These are phyloP conservation scores for Cydonia oblonga DNA, from an alignment of 331 rosid genomes.

Conservation along the genomic window DNA sequence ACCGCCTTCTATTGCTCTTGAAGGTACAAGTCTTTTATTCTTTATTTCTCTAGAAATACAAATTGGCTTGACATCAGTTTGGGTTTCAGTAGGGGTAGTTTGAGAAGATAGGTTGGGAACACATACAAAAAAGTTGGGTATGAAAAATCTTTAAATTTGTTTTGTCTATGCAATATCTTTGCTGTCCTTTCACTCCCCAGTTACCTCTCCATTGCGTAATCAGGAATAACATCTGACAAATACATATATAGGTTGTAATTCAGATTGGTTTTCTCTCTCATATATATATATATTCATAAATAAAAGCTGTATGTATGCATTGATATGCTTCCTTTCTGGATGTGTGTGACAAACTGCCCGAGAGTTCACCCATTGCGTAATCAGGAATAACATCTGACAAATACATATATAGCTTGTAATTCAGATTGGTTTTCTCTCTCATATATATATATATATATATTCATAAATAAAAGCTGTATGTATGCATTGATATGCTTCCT, in stretches of 20 bases:
- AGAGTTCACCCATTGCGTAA: too few relatives aligned
- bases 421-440: too few relatives aligned
- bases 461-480: not conserved
- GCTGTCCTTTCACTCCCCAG: not conserved
- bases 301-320: not conserved
- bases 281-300: not conserved
- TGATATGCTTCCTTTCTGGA: not conserved
- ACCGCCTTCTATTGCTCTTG: constrained; percentile 90
- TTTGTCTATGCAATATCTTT: not conserved
- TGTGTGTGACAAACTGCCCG: not conserved
- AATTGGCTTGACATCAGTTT: not conserved
- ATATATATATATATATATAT: too few relatives aligned
- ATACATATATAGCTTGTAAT: too few relatives aligned
- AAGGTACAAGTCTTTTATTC: constrained; percentile 39
- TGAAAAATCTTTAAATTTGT: not conserved
- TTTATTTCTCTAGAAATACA: not conserved
- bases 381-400: too few relatives aligned
- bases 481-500: not conserved
- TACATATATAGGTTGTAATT: not conserved
- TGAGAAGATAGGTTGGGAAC: not conserved
- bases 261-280: not conserved
- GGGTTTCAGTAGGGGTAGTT: not conserved
- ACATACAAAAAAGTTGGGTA: not conserved
- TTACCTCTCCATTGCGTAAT: not conserved
- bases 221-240: not conserved